These are phyloP conservation scores for Picea glauca DNA, from an alignment of 75 land plant genomes.

Conservation along the genomic window DNA sequence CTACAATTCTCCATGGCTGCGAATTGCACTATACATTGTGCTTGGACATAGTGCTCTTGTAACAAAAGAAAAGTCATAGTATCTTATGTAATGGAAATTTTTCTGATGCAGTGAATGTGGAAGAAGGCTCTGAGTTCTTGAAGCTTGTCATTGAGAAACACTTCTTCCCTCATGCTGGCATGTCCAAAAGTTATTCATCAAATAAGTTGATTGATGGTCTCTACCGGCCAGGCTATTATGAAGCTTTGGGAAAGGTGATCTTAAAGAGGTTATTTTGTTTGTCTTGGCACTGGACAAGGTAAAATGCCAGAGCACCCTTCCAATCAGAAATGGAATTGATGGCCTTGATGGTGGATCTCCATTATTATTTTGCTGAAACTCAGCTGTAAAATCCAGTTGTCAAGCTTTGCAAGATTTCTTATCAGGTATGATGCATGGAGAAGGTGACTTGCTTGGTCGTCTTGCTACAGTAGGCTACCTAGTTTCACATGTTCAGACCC, in stretches of 20 bases:
- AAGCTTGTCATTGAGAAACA: conserved; percentile 67
- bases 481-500: conserved; percentile 66
- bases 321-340: conserved; percentile 72
- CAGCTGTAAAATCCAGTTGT: conserved; percentile 75
- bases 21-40: conserved; percentile 65
- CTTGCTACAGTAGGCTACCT: conserved; percentile 64
- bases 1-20: conserved; percentile 72
- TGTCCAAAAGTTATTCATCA: conserved; percentile 64
- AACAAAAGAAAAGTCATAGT: conserved; percentile 11
- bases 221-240: conserved; percentile 70
- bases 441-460: conserved; percentile 77
- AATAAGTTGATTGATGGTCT: conserved; percentile 59
- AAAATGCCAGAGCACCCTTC: conserved; percentile 55
- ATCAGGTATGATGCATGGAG: conserved; percentile 79
- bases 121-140: conserved; percentile 42
- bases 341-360: conserved; percentile 95
- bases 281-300: conserved; percentile 75
- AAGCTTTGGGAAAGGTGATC: conserved; percentile 68
- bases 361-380: conserved; percentile 39
- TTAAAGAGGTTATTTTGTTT: conserved; percentile 71
- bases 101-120: conserved; percentile 13
- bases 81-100: neutral
- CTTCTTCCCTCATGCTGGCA: conserved; percentile 63
- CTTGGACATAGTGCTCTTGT: conserved; percentile 64
- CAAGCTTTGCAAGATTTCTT: conserved; percentile 64